Base-by-base conservation (phyloP, 805 yeast genomes). In the Candida xiaguanensis region DNA sequence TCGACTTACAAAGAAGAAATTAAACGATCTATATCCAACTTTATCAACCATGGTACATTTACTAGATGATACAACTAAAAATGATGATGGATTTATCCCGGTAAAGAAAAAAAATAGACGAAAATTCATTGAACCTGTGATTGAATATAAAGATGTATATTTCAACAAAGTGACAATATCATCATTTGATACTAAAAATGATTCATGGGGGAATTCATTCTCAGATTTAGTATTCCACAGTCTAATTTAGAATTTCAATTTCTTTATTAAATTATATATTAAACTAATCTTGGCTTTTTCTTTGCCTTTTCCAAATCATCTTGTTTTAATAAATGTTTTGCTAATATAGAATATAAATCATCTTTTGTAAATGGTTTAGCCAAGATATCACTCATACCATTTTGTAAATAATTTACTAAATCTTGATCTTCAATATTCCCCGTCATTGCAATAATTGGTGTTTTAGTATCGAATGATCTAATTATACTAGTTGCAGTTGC, bases 371-470 rank as follows among this genome's bases (percentile, higher is more conserved):
- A 93, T 1, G 99, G 99, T 55, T 93, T 88, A 4, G 95, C 95
- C 46, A 93, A 67, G 26, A 93, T 87, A 59, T 88, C 96, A 42
- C 86, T 82, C 87, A 89, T 89, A 4, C 96, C 97, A 53, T 88
- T 87, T 50, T 82, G 83, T 43, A 86, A 65, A 58, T 85, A 88
- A 1, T 81, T 83, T 34, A 85, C 84, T 42, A 88, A 68, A 59
- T 88, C 95, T 48, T 82, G 79, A 47, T 83, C 86, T 49, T 85
- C 83, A 41, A 87, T 85, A 55, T 87, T 88, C 29, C 95, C 95
- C 2, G 96, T 87, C 95, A 87, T 87, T 22, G 95, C 95, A 48
- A 93, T 83, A 46, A 93, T 86, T 9, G 98, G 98, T 0, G 96
- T 87, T 39, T 75, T 75, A 15, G 78, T 77, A 58, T 89, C 95